These are phyloP conservation scores for Sporisorium exsertum DNA, from an alignment of 1,284 basidiomycete genomes.

Conservation along the genomic window DNA sequence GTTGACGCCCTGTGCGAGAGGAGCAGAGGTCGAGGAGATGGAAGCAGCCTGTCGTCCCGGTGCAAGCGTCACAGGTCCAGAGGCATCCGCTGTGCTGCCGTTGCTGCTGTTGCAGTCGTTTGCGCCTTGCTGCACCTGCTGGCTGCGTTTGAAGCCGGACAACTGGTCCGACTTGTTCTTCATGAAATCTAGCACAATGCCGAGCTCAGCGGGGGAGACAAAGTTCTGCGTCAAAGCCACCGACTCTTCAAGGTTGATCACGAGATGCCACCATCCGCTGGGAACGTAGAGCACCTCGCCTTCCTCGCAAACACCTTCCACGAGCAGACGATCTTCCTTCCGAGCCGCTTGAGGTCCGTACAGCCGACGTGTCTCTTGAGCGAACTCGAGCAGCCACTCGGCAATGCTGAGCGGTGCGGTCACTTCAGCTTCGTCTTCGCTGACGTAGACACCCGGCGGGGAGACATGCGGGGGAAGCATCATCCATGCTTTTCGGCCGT, in stretches of 20 bases:
- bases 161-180: conserved; percentile 70
- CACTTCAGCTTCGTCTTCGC: conserved; percentile 68
- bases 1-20: neutral
- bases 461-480: conserved; percentile 70
- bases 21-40: neutral
- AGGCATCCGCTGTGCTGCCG: neutral
- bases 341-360: conserved; percentile 63
- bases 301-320: conserved; percentile 70
- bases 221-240: conserved; percentile 72
- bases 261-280: conserved; percentile 67
- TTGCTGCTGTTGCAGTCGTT: too few species aligned
- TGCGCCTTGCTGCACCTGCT: conserved; percentile 33
- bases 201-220: conserved; percentile 70
- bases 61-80: conserved; percentile 2
- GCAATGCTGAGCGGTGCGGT: conserved; percentile 69
- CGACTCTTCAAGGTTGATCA: conserved; percentile 59
- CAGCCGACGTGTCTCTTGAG: conserved; percentile 62
- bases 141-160: conserved; percentile 69
- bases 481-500: conserved; percentile 70
- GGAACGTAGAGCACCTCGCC: conserved; percentile 70
- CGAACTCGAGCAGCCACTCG: conserved; percentile 71
- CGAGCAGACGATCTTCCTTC: conserved; percentile 56
- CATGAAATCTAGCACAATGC: conserved; percentile 70
- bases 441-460: conserved; percentile 71
- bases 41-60: conserved; percentile 30